A percentile compares a stretch with the other conserved stretches of the same genome.
phyloP scores from a whole-genome alignment of 2,329 filamentous ascomycete genomes.

The Chrysosphaeria jannelii region DNA sequence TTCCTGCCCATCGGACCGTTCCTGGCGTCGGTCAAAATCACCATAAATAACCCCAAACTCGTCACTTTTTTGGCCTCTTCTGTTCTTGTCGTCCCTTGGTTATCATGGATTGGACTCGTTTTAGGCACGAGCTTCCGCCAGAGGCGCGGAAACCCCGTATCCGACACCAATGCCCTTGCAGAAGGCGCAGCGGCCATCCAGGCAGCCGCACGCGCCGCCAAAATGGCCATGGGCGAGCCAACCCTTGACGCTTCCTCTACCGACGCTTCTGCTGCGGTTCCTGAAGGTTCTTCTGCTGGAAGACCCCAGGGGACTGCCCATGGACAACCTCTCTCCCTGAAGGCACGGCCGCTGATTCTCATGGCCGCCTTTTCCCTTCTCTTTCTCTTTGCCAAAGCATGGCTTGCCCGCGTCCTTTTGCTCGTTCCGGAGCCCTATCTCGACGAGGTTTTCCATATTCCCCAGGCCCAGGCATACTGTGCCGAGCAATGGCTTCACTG shows the following conservation, averaged over 20 bases:
- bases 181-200: conserved; percentile 1
- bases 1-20: not conserved
- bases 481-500: conserved; percentile 41
- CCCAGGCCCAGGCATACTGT: conserved; percentile 75
- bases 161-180: conserved; percentile 2
- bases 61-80: conserved; percentile 4
- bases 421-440: conserved; percentile 22
- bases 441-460: conserved; percentile 68
- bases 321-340: no score
- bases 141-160: conserved; percentile 2
- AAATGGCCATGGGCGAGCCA: not conserved
- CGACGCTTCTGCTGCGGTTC: no score
- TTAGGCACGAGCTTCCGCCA: conserved; percentile 4
- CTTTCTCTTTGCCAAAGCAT: conserved; percentile 8
- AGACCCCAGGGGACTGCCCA: no score
- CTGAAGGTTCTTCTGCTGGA: no score
- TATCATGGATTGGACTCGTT: conserved; percentile 4
- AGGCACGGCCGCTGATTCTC: conserved; percentile 2
- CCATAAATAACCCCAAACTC: conserved; percentile 1
- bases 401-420: conserved; percentile 11
- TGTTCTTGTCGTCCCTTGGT: conserved; percentile 4
- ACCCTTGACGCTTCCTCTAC: not conserved
- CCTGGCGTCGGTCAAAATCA: not conserved
- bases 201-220: conserved; percentile 1
- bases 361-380: conserved; percentile 4